A percentile compares a stretch with the other conserved stretches of the same genome.
Evolutionary conservation across 768 basidiomycete species (phyloP).

Genomic region (Boletus bicolor): DNA sequence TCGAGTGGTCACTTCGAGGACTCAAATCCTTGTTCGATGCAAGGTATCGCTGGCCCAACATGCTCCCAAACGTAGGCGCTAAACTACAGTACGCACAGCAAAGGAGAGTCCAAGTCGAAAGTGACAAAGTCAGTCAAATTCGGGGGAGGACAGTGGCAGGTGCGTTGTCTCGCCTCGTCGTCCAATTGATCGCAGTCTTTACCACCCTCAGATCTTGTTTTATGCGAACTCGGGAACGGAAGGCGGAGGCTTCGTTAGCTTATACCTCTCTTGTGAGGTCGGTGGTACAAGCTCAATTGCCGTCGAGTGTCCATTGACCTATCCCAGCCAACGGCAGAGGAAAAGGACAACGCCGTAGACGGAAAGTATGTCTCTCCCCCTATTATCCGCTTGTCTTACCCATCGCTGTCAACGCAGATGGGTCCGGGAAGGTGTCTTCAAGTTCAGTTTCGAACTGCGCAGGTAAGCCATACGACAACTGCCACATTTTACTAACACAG

Average conservation of each 20-base stretch:
- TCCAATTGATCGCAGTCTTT: background rate
- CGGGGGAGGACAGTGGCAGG: conserved; percentile 76
- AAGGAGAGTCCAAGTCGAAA: conserved; percentile 76
- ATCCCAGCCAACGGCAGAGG: conserved; percentile 68
- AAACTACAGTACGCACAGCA: conserved; percentile 32
- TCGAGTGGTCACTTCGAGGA: conserved; percentile 77
- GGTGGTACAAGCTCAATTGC: conserved; percentile 20
- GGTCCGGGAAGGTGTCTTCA: conserved; percentile 82
- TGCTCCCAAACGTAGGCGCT: too few relatives aligned
- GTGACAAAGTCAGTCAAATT: conserved; percentile 74
- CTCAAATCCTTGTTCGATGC: conserved; percentile 73
- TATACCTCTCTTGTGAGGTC: conserved; percentile 84
- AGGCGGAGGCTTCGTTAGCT: conserved; percentile 61
- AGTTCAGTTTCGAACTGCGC: conserved; percentile 79
- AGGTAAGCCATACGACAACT: conserved; percentile 40
- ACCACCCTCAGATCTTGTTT: conserved; percentile 61
- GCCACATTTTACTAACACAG: background rate
- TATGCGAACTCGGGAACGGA: conserved; percentile 76
- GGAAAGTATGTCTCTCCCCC: conserved; percentile 45
- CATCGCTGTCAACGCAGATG: conserved; percentile 46
- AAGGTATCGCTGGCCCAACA: conserved; percentile 35
- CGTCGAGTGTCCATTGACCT: conserved; percentile 3
- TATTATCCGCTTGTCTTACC: background rate
- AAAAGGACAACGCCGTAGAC: conserved; percentile 62
- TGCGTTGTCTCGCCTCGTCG: conserved; percentile 17